These are phyloP conservation scores for Maudiozyma saulgeensis DNA, from an alignment of 805 yeast genomes.

Conservation along the genomic window DNA sequence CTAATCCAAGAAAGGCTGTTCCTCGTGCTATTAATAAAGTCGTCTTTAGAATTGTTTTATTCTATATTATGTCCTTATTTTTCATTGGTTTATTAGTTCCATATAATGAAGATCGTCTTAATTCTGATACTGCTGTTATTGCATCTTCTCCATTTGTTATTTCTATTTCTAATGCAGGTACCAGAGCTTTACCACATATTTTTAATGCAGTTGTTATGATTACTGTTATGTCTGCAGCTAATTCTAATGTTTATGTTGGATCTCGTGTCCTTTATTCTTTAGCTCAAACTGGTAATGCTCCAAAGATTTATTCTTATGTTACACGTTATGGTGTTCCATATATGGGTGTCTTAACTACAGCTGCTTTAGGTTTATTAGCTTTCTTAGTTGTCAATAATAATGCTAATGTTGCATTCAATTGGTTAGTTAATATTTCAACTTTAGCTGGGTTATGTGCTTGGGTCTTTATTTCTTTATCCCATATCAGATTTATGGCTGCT, in stretches of 20 bases:
- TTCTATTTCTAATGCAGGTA: constrained; percentile 58
- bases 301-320: constrained; percentile 44
- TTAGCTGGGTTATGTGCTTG: constrained; percentile 61
- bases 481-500: constrained; percentile 53
- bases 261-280: constrained; percentile 59
- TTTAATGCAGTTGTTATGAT: constrained; percentile 62
- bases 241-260: constrained; percentile 65
- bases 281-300: constrained; percentile 52
- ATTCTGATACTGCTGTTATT: constrained; percentile 29
- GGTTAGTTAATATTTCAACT: constrained; percentile 60
- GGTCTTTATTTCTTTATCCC: constrained; percentile 51
- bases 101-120: constrained; percentile 43
- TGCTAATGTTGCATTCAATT: constrained; percentile 49
- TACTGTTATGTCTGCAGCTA: constrained; percentile 68
- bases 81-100: constrained; percentile 61
- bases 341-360: constrained; percentile 44
- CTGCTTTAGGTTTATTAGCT: constrained; percentile 50
- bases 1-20: constrained; percentile 57
- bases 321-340: constrained; percentile 54
- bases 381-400: constrained; percentile 42
- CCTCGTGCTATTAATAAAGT: constrained; percentile 62
- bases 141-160: constrained; percentile 60
- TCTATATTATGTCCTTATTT: constrained; percentile 51
- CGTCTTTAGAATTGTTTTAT: constrained; percentile 49
- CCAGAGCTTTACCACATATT: constrained; percentile 55